These are phyloP conservation scores for Pseudocercospora cruenta DNA, from an alignment of 2,329 filamentous ascomycete genomes.

Conservation along the genomic window DNA sequence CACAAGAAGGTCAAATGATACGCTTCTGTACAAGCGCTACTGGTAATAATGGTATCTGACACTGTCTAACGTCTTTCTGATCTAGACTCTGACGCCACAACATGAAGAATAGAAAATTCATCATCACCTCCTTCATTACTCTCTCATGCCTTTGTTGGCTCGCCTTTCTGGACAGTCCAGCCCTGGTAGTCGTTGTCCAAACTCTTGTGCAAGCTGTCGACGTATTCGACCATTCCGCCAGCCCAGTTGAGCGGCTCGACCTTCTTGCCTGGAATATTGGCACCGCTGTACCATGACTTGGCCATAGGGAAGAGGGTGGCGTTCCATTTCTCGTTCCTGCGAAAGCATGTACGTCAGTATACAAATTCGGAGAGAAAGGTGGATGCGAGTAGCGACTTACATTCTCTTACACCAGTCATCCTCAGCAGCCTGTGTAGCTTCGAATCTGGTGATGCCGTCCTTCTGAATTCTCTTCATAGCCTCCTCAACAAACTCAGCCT, in stretches of 20 bases:
- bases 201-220: slow-evolving; percentile 31
- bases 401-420: slow-evolving; percentile 44
- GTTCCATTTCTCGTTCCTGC: slow-evolving; percentile 35
- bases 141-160: slow-evolving; percentile 11
- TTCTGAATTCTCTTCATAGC: slow-evolving; percentile 44
- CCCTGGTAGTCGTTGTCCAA: slow-evolving; percentile 38
- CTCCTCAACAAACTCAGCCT: slow-evolving; percentile 49
- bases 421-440: slow-evolving; percentile 45
- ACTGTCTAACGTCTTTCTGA: neutral
- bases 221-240: slow-evolving; percentile 44
- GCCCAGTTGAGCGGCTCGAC: slow-evolving; percentile 51
- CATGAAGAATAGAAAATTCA: neutral
- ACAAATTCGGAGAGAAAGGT: too few relatives aligned
- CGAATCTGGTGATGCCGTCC: slow-evolving; percentile 45
- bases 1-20: too few relatives aligned
- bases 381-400: too few relatives aligned
- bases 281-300: slow-evolving; percentile 42
- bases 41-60: neutral
- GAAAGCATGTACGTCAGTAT: slow-evolving; percentile 18
- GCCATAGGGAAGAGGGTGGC: slow-evolving; percentile 36
- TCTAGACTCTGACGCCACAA: neutral
- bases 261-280: slow-evolving; percentile 51
- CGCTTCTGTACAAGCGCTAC: neutral
- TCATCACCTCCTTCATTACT: neutral
- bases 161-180: slow-evolving; percentile 29